A percentile compares a stretch with the other conserved stretches of the same genome.
phyloP scores from a whole-genome alignment of 345 rosid genomes.

The Bruguiera sexangula region DNA sequence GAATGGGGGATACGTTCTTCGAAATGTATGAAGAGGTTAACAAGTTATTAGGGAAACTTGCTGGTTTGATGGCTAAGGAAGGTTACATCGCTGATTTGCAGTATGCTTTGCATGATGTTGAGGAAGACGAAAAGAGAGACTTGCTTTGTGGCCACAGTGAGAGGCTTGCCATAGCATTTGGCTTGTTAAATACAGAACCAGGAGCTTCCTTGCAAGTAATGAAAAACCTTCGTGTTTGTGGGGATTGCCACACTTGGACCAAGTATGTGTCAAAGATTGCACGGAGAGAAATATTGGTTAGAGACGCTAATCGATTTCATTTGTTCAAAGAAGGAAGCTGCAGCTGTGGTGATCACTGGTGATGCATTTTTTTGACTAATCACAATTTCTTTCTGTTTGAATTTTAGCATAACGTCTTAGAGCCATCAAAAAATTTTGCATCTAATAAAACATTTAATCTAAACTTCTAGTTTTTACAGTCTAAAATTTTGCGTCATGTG shows the following conservation, averaged over 20 bases:
- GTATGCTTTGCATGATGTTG: constrained; percentile 52
- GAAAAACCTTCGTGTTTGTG: constrained; percentile 78
- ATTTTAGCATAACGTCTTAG: too few species aligned
- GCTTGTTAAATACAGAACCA: constrained; percentile 55
- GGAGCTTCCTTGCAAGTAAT: constrained; percentile 55
- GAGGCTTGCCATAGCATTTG: constrained; percentile 72
- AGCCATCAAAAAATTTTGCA: too few species aligned
- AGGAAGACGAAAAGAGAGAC: constrained; percentile 57
- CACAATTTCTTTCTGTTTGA: too few species aligned
- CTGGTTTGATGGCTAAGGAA: constrained; percentile 48
- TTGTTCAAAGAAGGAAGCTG: constrained; percentile 56
- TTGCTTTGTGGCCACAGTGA: constrained; percentile 63
- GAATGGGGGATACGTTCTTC: constrained; percentile 43
- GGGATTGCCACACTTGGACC: constrained; percentile 70
- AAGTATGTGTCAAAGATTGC: constrained; percentile 49
- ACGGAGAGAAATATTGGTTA: constrained; percentile 56
- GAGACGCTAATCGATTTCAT: constrained; percentile 74
- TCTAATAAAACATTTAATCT: too few species aligned
- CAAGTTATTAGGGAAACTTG: constrained; percentile 38
- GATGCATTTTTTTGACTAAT: constrained; percentile 10
- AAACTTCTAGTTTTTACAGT: too few species aligned
- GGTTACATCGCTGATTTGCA: constrained; percentile 57
- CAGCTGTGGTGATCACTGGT: constrained; percentile 70
- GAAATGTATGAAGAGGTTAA: constrained; percentile 48
- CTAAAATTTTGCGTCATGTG: too few species aligned